These are phyloP conservation scores for Globisporangium heterothallicum DNA, from an alignment of 352 stramenopile species.

Conservation along the genomic window DNA sequence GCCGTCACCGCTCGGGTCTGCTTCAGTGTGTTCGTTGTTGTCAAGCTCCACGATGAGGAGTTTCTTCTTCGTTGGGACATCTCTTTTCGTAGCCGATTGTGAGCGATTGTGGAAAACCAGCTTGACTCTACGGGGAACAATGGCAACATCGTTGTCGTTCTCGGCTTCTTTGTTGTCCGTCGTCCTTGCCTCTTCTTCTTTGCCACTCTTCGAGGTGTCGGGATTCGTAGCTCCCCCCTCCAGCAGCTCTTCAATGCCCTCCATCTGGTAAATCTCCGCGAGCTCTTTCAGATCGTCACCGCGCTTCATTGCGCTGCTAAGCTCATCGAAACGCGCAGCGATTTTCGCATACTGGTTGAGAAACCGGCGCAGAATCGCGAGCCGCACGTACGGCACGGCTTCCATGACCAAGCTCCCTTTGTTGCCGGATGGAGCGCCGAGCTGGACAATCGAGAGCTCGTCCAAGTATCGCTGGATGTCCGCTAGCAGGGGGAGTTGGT, in stretches of 20 bases:
- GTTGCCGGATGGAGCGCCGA: conserved; percentile 20
- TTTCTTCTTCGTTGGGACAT: conserved; percentile 25
- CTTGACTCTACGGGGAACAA: conserved; percentile 25
- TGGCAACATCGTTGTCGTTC: background rate
- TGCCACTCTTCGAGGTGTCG: background rate
- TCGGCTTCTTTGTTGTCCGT: conserved; percentile 10
- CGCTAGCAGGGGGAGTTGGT: conserved; percentile 93
- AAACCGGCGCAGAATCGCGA: conserved; percentile 45
- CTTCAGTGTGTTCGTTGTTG: conserved; percentile 18
- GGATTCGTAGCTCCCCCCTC: conserved; percentile 20
- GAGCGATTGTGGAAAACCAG: conserved; percentile 39
- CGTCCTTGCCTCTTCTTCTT: conserved; percentile 2
- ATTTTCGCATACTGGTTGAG: conserved; percentile 30
- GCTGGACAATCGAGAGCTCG: conserved; percentile 91
- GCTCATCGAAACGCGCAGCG: conserved; percentile 39
- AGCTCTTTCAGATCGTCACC: conserved; percentile 59
- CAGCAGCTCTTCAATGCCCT: conserved; percentile 72
- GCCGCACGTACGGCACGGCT: conserved; percentile 60
- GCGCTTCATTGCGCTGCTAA: conserved; percentile 37
- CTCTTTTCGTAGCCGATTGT: background rate
- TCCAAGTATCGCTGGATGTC: conserved; percentile 94
- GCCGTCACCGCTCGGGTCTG: background rate
- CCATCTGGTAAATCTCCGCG: conserved; percentile 74
- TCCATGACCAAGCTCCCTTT: conserved; percentile 75
- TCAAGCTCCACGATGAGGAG: conserved; percentile 61